Evolutionary conservation across 2,329 filamentous ascomycete species (phyloP).

Genomic region (Fusarium sororula): DNA sequence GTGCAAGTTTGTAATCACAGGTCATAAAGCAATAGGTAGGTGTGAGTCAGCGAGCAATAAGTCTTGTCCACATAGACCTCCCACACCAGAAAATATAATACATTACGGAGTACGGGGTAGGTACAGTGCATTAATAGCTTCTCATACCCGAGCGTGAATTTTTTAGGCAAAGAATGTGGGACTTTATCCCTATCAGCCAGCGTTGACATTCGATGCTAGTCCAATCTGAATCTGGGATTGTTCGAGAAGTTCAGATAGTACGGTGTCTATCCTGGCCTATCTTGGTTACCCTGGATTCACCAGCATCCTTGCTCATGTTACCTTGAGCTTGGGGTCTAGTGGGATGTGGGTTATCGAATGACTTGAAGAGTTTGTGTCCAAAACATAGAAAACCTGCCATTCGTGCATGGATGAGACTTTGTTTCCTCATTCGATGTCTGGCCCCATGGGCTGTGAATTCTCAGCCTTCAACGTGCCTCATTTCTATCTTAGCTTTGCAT

Average conservation of each 20-base stretch:
- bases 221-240: constrained; percentile 12
- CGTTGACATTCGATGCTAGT: neutral
- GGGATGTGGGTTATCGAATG: constrained; percentile 33
- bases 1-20: neutral
- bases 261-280: neutral
- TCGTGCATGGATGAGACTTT: neutral
- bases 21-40: neutral
- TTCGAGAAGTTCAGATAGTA: constrained; percentile 14
- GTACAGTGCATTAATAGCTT: neutral
- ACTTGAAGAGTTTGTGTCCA: constrained; percentile 3
- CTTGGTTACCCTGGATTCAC: neutral
- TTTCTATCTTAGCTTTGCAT: neutral
- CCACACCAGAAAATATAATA: neutral
- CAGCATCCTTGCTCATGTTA: constrained; percentile 1
- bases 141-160: neutral
- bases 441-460: neutral
- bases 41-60: neutral
- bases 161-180: constrained; percentile 3
- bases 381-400: neutral
- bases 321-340: neutral
- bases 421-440: neutral
- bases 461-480: constrained; percentile 4
- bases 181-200: neutral
- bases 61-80: neutral
- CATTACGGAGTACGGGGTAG: neutral